Conservation (phyloP, 257 asterid genomes). For the Cynanchum wilfordii region DNA sequence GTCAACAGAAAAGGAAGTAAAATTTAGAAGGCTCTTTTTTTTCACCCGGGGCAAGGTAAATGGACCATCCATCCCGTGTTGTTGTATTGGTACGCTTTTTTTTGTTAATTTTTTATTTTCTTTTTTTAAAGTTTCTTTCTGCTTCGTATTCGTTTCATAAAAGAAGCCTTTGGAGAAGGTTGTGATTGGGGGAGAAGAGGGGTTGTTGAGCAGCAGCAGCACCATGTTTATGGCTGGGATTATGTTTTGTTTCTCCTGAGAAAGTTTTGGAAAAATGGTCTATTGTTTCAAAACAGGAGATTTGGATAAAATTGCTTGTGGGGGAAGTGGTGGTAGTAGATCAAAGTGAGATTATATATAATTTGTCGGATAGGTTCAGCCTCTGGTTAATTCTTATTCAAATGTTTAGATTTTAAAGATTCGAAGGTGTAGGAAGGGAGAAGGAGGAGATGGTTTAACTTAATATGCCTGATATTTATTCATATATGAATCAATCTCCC, state of each 20-base stretch:
- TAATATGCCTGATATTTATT: slow-evolving; percentile 7
- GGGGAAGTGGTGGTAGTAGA: slow-evolving; percentile 11
- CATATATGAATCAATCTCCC: slow-evolving; percentile 24
- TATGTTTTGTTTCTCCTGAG: slow-evolving; percentile 8
- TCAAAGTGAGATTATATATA: slow-evolving; percentile 8
- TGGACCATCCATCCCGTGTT: slow-evolving; percentile 18
- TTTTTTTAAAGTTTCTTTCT: slow-evolving; percentile 14
- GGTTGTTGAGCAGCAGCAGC: slow-evolving; percentile 18
- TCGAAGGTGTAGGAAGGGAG: slow-evolving; percentile 14
- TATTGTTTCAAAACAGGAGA: background rate
- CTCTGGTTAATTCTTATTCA: slow-evolving; percentile 18
- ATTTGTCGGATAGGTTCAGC: slow-evolving; percentile 22
- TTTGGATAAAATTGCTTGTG: slow-evolving; percentile 4
- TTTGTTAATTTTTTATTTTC: background rate
- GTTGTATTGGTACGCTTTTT: slow-evolving; percentile 24
- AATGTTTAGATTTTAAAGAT: slow-evolving; percentile 17
- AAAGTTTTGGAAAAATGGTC: slow-evolving; percentile 11
- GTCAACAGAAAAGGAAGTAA: slow-evolving; percentile 11
- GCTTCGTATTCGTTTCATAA: slow-evolving; percentile 29
- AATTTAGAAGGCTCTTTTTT: slow-evolving; percentile 8
- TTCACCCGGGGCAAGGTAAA: slow-evolving; percentile 8
- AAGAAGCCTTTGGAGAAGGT: slow-evolving; percentile 9
- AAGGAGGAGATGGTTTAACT: no score
- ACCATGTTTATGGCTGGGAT: slow-evolving; percentile 5
- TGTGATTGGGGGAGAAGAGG: slow-evolving; percentile 6